Evolutionary conservation across 306 rosid genomes (phyloP), one percentile per base, ranked within the genome.

Genomic region (Quercus suber): DNA sequence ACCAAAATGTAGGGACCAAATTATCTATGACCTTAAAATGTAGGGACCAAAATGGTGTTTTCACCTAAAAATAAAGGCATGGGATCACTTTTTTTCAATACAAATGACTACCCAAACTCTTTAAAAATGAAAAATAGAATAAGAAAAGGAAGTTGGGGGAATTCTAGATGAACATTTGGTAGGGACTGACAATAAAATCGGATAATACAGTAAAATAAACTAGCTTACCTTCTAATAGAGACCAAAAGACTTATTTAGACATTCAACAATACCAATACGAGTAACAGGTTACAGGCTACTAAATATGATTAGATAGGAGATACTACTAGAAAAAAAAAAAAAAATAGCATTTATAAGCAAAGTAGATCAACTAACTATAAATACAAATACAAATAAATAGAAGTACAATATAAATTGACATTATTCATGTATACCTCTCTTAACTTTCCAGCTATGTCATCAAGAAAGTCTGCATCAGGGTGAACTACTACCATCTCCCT

Each of bases 401-500:
- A 75, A 60, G 53, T 12, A 13, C 25, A 52, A 8, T 21, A 31
- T 31, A 28, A 20, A 9, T 27, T 57, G 43, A 52, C 77, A 75
- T n/a, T 58, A 69, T 53, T 74, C 51, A 80, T 28, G 45, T 8
- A 73, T 89, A 94, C 98, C 96, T 95, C 98, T 86, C 81, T 84
- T 59, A 95, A 90, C 90, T 91, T 95, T 82, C 94, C 97, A 76
- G 89, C 85, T 33, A 95, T 93, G 77, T 95, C 99, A 77, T 88
- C 90, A 23, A 95, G 99, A 86, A 95, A 95, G 80, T 91, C 86
- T 69, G 76, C 67, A 83, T 95, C 99, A 2, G 98, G 94, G 90
- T 95, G 99, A 82, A 95, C 99, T 71, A 95, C 90, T 49, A 91
- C 87, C 99, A 95, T 95, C 87, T 95, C 97, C 90, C 99, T 92